Evolutionary conservation across 2,329 filamentous ascomycete genomes (phyloP).

Genomic region (Fusarium marasasianum): DNA sequence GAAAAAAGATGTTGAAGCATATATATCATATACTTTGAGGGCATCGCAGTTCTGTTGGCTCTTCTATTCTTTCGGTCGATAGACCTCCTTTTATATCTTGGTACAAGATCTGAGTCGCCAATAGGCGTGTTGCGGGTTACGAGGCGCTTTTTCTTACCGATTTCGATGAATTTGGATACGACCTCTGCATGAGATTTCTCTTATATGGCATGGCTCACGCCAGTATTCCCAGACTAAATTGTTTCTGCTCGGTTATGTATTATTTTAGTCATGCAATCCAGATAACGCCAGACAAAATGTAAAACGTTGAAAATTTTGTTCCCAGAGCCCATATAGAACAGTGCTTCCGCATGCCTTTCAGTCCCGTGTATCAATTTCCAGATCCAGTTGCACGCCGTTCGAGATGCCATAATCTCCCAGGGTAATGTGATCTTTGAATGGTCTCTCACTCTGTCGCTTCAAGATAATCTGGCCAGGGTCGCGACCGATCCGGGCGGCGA

Average conservation of each 20-base stretch:
- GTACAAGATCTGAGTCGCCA: not conserved
- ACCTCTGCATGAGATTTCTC: not conserved
- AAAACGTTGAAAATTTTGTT: not conserved
- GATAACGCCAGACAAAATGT: not conserved
- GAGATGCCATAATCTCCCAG: constrained; percentile 94
- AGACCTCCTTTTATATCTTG: not conserved
- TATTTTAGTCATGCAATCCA: not conserved
- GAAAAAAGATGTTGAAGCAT: not conserved
- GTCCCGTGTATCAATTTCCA: constrained; percentile 70
- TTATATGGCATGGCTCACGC: not conserved
- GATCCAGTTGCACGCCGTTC: constrained; percentile 80
- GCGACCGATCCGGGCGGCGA: constrained; percentile 87
- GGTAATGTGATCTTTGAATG: constrained; percentile 90
- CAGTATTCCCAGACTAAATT: not conserved
- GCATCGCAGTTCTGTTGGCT: not conserved
- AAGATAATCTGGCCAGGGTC: constrained; percentile 91
- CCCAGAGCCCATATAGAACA: not conserved
- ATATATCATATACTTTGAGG: not conserved
- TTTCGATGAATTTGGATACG: not conserved
- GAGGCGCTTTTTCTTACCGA: not conserved
- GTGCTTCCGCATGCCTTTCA: constrained; percentile 46
- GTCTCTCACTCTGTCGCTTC: constrained; percentile 89
- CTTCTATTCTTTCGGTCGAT: not conserved
- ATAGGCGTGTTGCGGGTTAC: not conserved
- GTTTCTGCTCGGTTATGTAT: not conserved